phyloP scores from a whole-genome alignment of 1,284 basidiomycete genomes.

The Ganoderma leucocontextum region DNA sequence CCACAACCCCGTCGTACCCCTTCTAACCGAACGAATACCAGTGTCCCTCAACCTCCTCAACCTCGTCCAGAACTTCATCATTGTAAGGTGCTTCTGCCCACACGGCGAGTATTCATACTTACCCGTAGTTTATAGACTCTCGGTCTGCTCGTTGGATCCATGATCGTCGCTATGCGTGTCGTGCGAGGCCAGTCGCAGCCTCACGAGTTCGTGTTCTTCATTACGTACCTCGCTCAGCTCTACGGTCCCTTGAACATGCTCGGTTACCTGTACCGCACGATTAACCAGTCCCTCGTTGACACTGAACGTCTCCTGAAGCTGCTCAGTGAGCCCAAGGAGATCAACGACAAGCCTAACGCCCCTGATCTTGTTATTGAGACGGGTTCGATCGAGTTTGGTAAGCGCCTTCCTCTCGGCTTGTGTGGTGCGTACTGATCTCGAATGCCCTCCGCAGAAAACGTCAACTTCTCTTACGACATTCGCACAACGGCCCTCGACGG shows the following conservation, averaged over 20 bases:
- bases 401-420: conserved; percentile 30
- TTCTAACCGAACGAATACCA: conserved; percentile 37
- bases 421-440: conserved; percentile 4
- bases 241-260: conserved; percentile 80
- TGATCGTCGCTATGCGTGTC: conserved; percentile 77
- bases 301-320: conserved; percentile 81
- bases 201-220: conserved; percentile 79
- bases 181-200: conserved; percentile 56
- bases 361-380: conserved; percentile 76
- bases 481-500: conserved; percentile 76
- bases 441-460: conserved; percentile 62
- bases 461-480: conserved; percentile 85
- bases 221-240: conserved; percentile 82
- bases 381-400: conserved; percentile 88
- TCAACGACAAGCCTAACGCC: conserved; percentile 83
- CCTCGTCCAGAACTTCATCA: conserved; percentile 82
- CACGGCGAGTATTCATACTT: conserved; percentile 8
- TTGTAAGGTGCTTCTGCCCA: conserved; percentile 53
- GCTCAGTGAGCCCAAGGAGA: conserved; percentile 80
- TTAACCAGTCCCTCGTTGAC: conserved; percentile 81
- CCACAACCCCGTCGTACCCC: neutral
- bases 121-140: conserved; percentile 54
- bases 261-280: conserved; percentile 75
- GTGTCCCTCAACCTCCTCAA: conserved; percentile 79
- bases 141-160: conserved; percentile 80